Evolutionary conservation across 1,284 basidiomycete genomes (phyloP), one percentile per base, ranked within the genome.

Genomic region (Porodaedalea pini): DNA sequence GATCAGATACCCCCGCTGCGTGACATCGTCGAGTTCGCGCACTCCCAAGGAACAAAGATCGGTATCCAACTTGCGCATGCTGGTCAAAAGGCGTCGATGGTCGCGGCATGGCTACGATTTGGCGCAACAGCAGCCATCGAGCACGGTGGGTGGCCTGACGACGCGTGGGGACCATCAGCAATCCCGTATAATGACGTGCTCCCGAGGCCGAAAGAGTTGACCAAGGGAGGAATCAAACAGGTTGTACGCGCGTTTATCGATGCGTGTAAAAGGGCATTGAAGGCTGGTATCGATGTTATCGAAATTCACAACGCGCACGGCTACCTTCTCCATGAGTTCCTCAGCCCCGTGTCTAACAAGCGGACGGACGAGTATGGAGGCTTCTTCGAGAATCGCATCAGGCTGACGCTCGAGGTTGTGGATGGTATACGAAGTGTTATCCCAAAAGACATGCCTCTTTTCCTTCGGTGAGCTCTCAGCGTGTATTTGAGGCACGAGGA

Each of bases 21-120:
- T 62, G 75, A 78, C n/a, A 73, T 86, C 50, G 81, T 83, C 59
- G 76, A 80, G 40, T 80, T 79, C 60, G 74, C 79, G 31, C 81
- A 85, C 63, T 67, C 75, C 17, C 73, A 82, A 62, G 70, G 74
- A 39, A 59, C 71, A 34, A 70, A 71, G 32, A 75, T 83, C 11
- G 85, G 81, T 13, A 74, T 87, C 54, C 85, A 87, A 66, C 74
- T 87, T 40, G 80, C 79, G 0, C 84, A 86, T 61, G 82, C 80
- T 0, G 85, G 85, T 0, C 68, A 85, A 41, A 87, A 87, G 67
- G 81, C 82, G 0, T 77, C 74, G 15, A 77, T 73, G 0, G 66
- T 77, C 19, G 69, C 76, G 1, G 76, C 78, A 1, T 82, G 79
- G 78, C 70, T 78, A 7, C 11, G 25, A 21, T 32, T 54, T 29